Percentiles rank a stretch among this genome's conserved stretches.
phyloP scores from a whole-genome alignment of 2,329 filamentous ascomycete genomes.

The Stagonosporopsis cucurbitacearum region DNA sequence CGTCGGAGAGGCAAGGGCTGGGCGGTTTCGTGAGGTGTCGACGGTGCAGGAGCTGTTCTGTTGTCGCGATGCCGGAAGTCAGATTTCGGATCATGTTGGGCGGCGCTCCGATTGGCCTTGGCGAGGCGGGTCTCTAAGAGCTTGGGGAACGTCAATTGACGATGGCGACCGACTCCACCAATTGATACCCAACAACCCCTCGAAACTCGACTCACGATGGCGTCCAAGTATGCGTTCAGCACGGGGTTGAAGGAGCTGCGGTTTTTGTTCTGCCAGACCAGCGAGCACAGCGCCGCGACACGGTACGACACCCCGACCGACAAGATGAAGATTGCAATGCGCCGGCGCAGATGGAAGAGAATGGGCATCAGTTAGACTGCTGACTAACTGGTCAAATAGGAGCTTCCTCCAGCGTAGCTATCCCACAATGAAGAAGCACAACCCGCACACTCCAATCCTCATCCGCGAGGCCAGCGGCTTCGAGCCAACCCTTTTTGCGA shows the following conservation, averaged over 20 bases:
- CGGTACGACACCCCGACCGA: conserved; percentile 64
- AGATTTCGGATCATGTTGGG: conserved; percentile 36
- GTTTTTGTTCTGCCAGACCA: conserved; percentile 96
- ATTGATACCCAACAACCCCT: conserved; percentile 19
- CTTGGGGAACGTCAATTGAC: conserved; percentile 23
- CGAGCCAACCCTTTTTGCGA: conserved; percentile 83
- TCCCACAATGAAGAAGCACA: conserved; percentile 99
- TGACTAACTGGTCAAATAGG: conserved; percentile 56
- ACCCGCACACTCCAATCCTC: conserved; percentile 91
- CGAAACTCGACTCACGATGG: conserved; percentile 65
- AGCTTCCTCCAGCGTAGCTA: conserved; percentile 90
- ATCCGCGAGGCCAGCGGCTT: conserved; percentile 89
- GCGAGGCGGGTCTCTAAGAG: conserved; percentile 18
- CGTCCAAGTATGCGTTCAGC: conserved; percentile 89
- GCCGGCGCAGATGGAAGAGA: neutral
- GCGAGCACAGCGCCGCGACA: conserved; percentile 85
- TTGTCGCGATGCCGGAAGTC: conserved; percentile 19
- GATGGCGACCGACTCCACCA: conserved; percentile 18
- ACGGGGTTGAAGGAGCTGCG: conserved; percentile 91
- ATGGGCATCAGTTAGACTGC: neutral
- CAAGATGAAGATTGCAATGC: conserved; percentile 2
- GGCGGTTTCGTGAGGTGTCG: conserved; percentile 4
- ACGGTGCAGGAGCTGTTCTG: conserved; percentile 1
- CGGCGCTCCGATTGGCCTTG: conserved; percentile 30
- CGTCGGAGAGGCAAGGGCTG: conserved; percentile 19